These are phyloP conservation scores for Lenzites betulinus DNA, from an alignment of 768 basidiomycete species.

Conservation along the genomic window DNA sequence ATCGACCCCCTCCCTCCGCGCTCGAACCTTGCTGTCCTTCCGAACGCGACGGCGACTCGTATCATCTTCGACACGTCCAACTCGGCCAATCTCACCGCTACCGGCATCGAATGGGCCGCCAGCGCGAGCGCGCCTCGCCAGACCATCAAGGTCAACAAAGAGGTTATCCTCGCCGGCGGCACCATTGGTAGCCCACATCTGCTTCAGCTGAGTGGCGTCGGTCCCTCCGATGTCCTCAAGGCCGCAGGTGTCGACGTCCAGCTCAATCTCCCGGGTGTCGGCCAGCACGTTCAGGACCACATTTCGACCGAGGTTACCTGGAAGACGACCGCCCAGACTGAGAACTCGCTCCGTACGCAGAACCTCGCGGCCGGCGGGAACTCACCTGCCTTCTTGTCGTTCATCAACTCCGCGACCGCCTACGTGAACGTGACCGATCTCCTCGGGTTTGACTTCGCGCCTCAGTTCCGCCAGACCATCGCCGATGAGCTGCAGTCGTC, in stretches of 20 bases:
- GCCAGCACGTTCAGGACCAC: conserved; percentile 61
- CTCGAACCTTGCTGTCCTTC: conserved; percentile 62
- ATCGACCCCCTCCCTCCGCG: conserved; percentile 66
- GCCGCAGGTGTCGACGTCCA: conserved; percentile 47
- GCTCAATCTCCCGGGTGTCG: conserved; percentile 58
- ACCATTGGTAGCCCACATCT: conserved; percentile 55
- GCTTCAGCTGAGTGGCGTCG: conserved; percentile 59
- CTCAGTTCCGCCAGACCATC: conserved; percentile 37
- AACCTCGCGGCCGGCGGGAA: conserved; percentile 26
- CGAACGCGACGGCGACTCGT: conserved; percentile 60
- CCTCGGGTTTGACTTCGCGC: conserved; percentile 38
- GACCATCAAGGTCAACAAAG: conserved; percentile 58
- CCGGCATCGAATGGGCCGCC: conserved; percentile 51
- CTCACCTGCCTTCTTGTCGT: conserved; percentile 46
- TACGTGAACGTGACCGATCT: conserved; percentile 56
- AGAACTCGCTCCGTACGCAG: conserved; percentile 36
- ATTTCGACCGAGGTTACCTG: conserved; percentile 41
- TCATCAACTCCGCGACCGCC: conserved; percentile 64
- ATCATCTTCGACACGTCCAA: conserved; percentile 42
- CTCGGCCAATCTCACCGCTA: conserved; percentile 41
- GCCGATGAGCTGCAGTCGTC: conserved; percentile 34
- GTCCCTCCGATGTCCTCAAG: conserved; percentile 52
- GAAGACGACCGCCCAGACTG: conserved; percentile 41
- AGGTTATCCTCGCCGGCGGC: conserved; percentile 56
- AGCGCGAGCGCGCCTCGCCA: conserved; percentile 33